Conservation (phyloP, 208 protist species). For the Crithidia bombi region DNA sequence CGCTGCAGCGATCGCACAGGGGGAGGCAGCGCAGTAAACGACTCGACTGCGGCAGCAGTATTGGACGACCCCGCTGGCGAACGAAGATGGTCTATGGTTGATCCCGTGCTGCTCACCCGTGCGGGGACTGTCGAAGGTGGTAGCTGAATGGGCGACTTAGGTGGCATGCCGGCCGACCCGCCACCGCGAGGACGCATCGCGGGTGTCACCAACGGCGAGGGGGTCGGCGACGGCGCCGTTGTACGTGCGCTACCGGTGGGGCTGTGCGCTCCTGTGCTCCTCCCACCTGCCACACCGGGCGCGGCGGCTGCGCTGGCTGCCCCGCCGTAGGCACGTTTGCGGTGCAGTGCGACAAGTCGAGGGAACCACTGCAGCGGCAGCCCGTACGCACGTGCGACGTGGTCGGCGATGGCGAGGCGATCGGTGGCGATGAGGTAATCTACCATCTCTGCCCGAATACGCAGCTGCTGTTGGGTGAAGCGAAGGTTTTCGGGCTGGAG, state of each 20-base stretch:
- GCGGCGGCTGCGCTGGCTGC: background rate
- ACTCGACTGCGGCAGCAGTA: background rate
- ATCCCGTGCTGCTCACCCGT: background rate
- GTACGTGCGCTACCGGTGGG: background rate
- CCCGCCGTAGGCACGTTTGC: constrained; percentile 18
- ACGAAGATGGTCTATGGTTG: background rate
- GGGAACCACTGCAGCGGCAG: constrained; percentile 83
- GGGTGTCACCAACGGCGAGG: constrained; percentile 26
- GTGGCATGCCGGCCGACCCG: background rate
- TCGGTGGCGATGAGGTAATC: constrained; percentile 82
- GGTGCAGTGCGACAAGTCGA: constrained; percentile 37
- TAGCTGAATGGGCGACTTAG: constrained; percentile 30
- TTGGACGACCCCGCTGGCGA: background rate
- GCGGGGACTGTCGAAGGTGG: background rate
- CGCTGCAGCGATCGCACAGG: background rate
- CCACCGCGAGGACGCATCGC: constrained; percentile 15
- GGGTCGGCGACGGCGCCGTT: constrained; percentile 4
- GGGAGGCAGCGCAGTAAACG: background rate
- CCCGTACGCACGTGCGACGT: constrained; percentile 65
- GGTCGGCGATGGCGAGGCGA: constrained; percentile 51
- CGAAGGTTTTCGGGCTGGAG: constrained; percentile 55
- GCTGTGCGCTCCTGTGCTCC: too few relatives aligned
- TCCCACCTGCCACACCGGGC: too few relatives aligned
- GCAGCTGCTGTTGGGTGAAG: constrained; percentile 47
- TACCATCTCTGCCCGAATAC: constrained; percentile 78